Percentiles rank a stretch among this genome's conserved stretches.
Evolutionary conservation across 176 grass and related monocot genomes (phyloP).

Genomic region (Luzula sylvatica): DNA sequence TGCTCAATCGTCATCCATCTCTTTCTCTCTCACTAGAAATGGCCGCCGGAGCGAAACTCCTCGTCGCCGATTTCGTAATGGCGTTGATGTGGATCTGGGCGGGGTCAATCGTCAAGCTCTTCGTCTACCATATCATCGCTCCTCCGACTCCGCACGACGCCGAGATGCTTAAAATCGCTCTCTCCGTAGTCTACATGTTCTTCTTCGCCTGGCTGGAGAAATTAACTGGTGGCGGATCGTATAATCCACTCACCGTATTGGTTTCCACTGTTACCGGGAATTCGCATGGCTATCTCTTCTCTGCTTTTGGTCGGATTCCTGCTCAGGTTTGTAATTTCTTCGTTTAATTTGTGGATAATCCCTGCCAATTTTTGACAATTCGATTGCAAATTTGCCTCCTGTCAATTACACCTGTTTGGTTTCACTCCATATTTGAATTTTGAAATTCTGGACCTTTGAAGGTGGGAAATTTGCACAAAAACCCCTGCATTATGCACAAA

Average conservation of each 20-base stretch:
- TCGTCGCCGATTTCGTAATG: conserved; percentile 49
- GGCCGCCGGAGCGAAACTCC: conserved; percentile 29
- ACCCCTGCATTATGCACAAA: too few species aligned
- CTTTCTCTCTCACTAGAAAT: too few species aligned
- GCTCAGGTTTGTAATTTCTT: conserved; percentile 45
- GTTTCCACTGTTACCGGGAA: conserved; percentile 42
- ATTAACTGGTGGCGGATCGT: conserved; percentile 52
- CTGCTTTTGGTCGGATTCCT: conserved; percentile 61
- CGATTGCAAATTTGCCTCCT: too few species aligned
- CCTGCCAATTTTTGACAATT: too few species aligned
- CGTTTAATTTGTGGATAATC: not conserved
- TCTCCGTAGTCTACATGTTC: conserved; percentile 87
- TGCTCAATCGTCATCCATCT: too few species aligned
- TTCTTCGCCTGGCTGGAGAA: conserved; percentile 71
- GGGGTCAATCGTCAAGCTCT: conserved; percentile 67
- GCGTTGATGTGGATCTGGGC: conserved; percentile 77
- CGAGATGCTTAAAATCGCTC: conserved; percentile 58
- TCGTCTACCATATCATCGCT: conserved; percentile 44
- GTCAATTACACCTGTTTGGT: too few species aligned
- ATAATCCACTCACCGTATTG: conserved; percentile 77
- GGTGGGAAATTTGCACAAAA: too few species aligned
- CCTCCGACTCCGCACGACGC: conserved; percentile 35
- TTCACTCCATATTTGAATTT: too few species aligned
- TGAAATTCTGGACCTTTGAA: too few species aligned
- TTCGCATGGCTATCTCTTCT: conserved; percentile 44